Evolutionary conservation across 2,329 filamentous ascomycete genomes (phyloP), one percentile per base, ranked within the genome.

Genomic region (Dothiorella sarmentorum): DNA sequence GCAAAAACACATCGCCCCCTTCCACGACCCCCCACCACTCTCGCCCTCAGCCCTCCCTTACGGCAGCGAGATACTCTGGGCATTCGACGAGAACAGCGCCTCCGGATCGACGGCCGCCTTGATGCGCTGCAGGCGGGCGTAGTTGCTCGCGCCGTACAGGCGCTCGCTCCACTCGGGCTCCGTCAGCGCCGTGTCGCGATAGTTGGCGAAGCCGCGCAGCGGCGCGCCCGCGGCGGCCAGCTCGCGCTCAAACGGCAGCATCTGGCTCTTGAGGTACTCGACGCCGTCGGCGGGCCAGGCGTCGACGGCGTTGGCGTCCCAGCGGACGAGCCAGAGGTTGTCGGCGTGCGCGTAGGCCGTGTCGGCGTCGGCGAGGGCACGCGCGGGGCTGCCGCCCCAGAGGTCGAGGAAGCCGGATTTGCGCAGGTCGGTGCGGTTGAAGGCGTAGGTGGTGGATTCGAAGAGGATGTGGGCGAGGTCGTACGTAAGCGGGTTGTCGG

Each of bases 281-380:
- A 63, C 45, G 10, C 63, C 63, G 31, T 65, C 62, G 11, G 56
- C 61, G 4, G 64, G 64, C 64, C 64, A 65, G 31, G 29, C 52
- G 22, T 18, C 17, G 5, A 6, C 42, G 24, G 47, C 62, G 10
- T 63, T 60, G 24, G 63, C 64, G 17, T 66, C 63, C 22, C 63
- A 62, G n/a, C 64, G 64, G n/a, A 66, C 57, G 11, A 66, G 58
- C 64, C 64, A 66, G 7, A 65, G 63, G 51, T 52, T 63, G 57
- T 56, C 61, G 24, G 62, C 62, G 31, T 66, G 62, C 4, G 57
- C 61, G 33, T 61, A 60, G 22, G 56, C 52, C 20, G 63, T 59
- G 13, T 65, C 62, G 1, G 51, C 59, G 40, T 66, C 64, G 4
- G 59, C 52, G 15, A 63, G 37, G 15, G 64, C 38, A 40, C 58